These are phyloP conservation scores for Aphanomyces euteiches DNA, from an alignment of 352 stramenopile genomes.

Conservation along the genomic window DNA sequence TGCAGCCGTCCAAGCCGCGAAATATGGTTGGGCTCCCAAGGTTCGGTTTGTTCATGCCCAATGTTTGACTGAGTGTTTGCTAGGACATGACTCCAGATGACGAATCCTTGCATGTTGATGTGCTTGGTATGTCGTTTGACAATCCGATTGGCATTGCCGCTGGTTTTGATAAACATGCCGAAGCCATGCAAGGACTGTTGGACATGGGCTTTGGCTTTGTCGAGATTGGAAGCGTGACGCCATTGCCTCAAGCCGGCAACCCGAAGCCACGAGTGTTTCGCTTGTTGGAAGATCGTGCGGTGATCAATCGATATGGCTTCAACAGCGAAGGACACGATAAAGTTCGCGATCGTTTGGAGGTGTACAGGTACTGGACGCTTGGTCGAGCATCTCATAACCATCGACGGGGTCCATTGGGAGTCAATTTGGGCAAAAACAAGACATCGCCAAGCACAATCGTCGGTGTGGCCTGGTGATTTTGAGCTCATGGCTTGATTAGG, in stretches of 20 bases:
- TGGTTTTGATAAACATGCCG: constrained; percentile 97
- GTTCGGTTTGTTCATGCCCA: not conserved
- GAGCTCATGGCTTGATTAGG: constrained; percentile 33
- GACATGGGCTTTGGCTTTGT: constrained; percentile 94
- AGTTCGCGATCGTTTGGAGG: constrained; percentile 66
- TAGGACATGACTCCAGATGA: constrained; percentile 51
- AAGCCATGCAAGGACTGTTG: constrained; percentile 90
- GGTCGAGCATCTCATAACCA: constrained; percentile 37
- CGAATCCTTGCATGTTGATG: constrained; percentile 49
- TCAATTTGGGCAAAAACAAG: constrained; percentile 99
- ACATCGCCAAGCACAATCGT: constrained; percentile 55
- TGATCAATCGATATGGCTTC: constrained; percentile 99
- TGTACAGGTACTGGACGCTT: constrained; percentile 43
- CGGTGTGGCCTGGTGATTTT: constrained; percentile 12
- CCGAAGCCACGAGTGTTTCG: constrained; percentile 95
- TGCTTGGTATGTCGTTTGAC: constrained; percentile 72
- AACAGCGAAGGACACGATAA: constrained; percentile 90
- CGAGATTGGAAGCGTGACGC: constrained; percentile 95
- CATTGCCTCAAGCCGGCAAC: constrained; percentile 87
- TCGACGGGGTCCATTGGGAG: constrained; percentile 83
- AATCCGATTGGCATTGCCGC: constrained; percentile 95
- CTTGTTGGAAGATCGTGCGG: constrained; percentile 88
- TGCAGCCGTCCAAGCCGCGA: constrained; percentile 71
- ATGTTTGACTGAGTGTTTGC: not conserved
- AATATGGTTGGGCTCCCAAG: constrained; percentile 70